Evolutionary conservation across 2,329 filamentous ascomycete species (phyloP), one percentile per base, ranked within the genome.

Genomic region (Aspergillus ochraceoroseus): DNA sequence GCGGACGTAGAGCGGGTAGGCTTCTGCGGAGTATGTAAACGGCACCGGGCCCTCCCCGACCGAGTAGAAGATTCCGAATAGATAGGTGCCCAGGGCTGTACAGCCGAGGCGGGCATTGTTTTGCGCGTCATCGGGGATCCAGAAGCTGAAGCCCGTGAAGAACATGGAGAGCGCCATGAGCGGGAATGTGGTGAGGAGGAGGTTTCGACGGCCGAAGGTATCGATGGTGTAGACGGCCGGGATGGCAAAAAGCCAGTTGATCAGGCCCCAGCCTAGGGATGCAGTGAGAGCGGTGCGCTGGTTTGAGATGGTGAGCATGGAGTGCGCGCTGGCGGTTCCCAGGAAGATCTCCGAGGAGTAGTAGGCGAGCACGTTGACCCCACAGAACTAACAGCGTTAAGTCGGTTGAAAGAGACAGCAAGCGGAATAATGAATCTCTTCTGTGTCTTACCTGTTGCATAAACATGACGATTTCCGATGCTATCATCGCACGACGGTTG

Each of bases 151-250:
- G 1, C 74, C 73, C 0, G 73, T 74, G 40, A 73, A 73, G 47
- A 76, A 66, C 20, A 76, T 61, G 28, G 67, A 68, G 32, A 72
- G 51, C 2, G 66, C 66, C 80, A 85, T 83, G 12, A 83, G 61
- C 0, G 80, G 80, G 54, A 84, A 82, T 0, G 80, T 84, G 1
- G 71, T 70, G 3, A 83, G 66, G 1, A 84, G 70, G 5, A 84
- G 66, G 47, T 79, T 79, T 13, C 81, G 71, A 3, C 82, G 74
- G 5, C 81, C 82, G 43, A 80, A 83, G 0, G 75, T 82, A 54
- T 85, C 81, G 47, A 84, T 84, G 4, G 79, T 82, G 56, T 77
- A 80, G 32, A 83, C 64, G 3, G 78, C 79, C 0, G 77, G 77
- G 8, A 81, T 66, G 11, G 79, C 78, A 46, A 82, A 82, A 23